Evolutionary conservation across 192 early-diverging fungal species (phyloP), one percentile per base, ranked within the genome.

Genomic region (Mortierella antarctica): DNA sequence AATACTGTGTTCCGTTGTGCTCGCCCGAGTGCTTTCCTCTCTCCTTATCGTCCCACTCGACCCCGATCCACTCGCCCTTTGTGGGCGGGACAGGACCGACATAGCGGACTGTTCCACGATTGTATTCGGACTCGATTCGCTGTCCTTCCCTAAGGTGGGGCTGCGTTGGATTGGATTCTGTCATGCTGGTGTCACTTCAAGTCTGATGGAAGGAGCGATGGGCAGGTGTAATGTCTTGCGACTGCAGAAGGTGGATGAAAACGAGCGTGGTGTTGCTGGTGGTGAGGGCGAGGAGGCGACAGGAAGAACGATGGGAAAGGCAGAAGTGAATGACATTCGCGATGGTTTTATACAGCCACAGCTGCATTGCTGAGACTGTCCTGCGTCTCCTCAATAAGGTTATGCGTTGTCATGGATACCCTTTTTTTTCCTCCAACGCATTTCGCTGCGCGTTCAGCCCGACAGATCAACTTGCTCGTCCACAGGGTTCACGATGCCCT

Each of bases 1-100:
- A 91, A 67, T 90, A 90, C 23, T 71, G 67, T 7, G 46, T 72
- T 13, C 83, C 88, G 6, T 88, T 62, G 61, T 90, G 87, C 7
- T 80, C 61, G 23, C 90, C 90, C 56, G 86, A 83, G 59, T 91
- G 90, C 67, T 91, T 91, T 39, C 90, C 90, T 57, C 90, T 80
- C 18, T 62, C 60, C 12, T 71, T 70, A 73, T 87, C 83, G 63
- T 91, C 90, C 90, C 90, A 91, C 67, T 91, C 89, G 17, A 91
- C 81, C 11, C 90, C 90, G 39, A 90, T 62, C 90, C 90, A 91
- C 21, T 87, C 84, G 45, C 87, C 86, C 12, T 74, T 76, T 21
- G 86, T 85, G 10, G 62, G 52, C 4, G 78, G 59, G 10, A 89
- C 82, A 4, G 74, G 55, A 15, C 89, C 89, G 66, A 87, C 74